Percentiles rank a stretch among this genome's conserved stretches.
These are phyloP conservation scores for Hypoxylon subgilvum DNA, from an alignment of 495 filamentous ascomycete species.

Conservation along the genomic window DNA sequence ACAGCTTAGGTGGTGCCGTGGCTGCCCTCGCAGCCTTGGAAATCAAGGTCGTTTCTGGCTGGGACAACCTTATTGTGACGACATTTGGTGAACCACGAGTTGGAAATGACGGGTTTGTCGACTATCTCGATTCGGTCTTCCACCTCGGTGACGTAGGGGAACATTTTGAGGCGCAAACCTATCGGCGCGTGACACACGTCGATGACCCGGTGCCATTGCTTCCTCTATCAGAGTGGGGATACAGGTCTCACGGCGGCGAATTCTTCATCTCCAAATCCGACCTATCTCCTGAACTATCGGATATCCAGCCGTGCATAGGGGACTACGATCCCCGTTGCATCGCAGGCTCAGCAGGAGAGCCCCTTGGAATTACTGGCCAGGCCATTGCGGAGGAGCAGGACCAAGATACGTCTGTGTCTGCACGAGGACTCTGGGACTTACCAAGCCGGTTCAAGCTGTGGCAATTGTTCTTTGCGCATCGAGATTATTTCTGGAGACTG, in stretches of 20 bases:
- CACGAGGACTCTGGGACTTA: constrained; percentile 46
- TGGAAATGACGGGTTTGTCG: constrained; percentile 74
- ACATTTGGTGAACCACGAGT: constrained; percentile 92
- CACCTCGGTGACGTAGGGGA: constrained; percentile 43
- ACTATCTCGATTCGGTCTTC: constrained; percentile 73
- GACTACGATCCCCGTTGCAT: constrained; percentile 74
- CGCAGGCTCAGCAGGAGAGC: constrained; percentile 57
- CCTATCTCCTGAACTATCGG: constrained; percentile 68
- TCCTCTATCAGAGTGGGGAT: constrained; percentile 86
- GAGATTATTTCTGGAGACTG: constrained; percentile 95
- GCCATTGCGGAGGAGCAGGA: constrained; percentile 23
- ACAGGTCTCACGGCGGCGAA: constrained; percentile 81
- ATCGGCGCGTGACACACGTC: constrained; percentile 82
- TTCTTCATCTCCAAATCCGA: constrained; percentile 76
- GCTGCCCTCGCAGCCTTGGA: constrained; percentile 87
- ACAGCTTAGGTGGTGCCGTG: constrained; percentile 91
- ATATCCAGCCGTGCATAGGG: constrained; percentile 75
- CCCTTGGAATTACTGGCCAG: constrained; percentile 23
- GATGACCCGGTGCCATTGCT: constrained; percentile 90
- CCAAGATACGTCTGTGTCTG: constrained; percentile 23
- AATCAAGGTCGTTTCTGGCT: constrained; percentile 55
- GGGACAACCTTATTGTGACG: constrained; percentile 72
- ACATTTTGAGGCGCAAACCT: constrained; percentile 50
- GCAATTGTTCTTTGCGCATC: constrained; percentile 91
- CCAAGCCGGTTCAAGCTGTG: constrained; percentile 75